phyloP scores from a whole-genome alignment of 2,329 filamentous ascomycete species.

The Cladosporium sphaerospermum region DNA sequence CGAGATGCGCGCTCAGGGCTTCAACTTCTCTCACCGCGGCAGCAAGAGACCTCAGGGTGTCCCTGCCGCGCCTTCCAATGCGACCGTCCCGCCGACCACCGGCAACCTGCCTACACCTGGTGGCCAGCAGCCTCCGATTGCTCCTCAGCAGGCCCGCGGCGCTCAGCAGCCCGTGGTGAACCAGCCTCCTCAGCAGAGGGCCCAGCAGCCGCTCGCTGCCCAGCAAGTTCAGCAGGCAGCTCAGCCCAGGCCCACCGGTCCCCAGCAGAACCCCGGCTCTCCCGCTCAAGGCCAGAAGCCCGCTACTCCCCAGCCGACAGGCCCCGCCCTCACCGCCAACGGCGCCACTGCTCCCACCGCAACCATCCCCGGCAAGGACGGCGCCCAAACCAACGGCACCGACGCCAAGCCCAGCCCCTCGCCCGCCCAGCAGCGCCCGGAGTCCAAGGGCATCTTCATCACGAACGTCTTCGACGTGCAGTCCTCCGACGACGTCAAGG shows the following conservation, averaged over 20 bases:
- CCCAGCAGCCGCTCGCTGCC: slow-evolving; percentile 15
- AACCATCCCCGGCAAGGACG: slow-evolving; percentile 30
- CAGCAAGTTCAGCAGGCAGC: slow-evolving; percentile 22
- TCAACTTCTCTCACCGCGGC: slow-evolving; percentile 96
- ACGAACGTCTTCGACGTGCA: slow-evolving; percentile 76
- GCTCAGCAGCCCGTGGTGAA: slow-evolving; percentile 26
- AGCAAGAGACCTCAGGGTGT: slow-evolving; percentile 55
- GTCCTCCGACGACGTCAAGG: slow-evolving; percentile 67
- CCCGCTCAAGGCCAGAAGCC: slow-evolving; percentile 39
- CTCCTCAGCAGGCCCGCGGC: slow-evolving; percentile 31
- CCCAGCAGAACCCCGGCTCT: slow-evolving; percentile 17
- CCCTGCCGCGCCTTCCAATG: slow-evolving; percentile 33
- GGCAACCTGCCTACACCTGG: slow-evolving; percentile 32
- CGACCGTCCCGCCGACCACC: slow-evolving; percentile 32
- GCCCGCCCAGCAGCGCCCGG: slow-evolving; percentile 35
- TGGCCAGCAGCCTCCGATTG: slow-evolving; percentile 27
- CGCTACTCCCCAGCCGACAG: slow-evolving; percentile 42
- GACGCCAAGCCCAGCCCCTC: slow-evolving; percentile 33
- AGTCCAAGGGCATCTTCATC: slow-evolving; percentile 81
- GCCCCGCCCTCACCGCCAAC: slow-evolving; percentile 22
- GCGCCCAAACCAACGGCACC: slow-evolving; percentile 45
- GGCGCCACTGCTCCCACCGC: slow-evolving; percentile 22
- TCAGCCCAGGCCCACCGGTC: slow-evolving; percentile 18
- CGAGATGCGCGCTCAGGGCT: slow-evolving; percentile 96
- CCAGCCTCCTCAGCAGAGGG: slow-evolving; percentile 20